Conservation (phyloP, 805 yeast genomes). For the Lipomyces sp. region DNA sequence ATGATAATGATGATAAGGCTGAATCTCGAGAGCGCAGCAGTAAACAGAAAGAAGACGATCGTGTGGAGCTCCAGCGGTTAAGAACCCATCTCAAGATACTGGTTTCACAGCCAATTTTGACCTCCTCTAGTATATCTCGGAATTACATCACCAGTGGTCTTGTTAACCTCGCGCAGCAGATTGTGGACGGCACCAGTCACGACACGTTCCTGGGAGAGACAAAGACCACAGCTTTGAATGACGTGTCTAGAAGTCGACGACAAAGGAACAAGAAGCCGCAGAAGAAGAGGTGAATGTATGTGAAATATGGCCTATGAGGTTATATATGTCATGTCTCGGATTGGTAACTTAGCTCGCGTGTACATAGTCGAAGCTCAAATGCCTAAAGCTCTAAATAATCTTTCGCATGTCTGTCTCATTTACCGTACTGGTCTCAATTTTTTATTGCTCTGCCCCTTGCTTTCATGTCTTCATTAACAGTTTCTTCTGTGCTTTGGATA, state of each 20-base stretch:
- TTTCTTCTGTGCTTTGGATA: not conserved
- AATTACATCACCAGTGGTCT: conserved; percentile 45
- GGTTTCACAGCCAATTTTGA: conserved; percentile 38
- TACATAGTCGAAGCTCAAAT: too few relatives aligned
- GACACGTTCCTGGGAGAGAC: conserved; percentile 70
- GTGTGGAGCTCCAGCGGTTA: conserved; percentile 25
- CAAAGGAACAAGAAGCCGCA: conserved; percentile 1
- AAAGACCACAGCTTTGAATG: conserved; percentile 69
- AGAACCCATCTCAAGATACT: conserved; percentile 40
- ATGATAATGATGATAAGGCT: not conserved
- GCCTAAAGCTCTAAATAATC: too few relatives aligned
- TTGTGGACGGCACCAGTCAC: conserved; percentile 71
- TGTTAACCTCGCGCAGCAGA: conserved; percentile 46
- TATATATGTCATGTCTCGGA: not conserved
- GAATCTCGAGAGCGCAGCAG: conserved; percentile 35
- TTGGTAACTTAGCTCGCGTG: not conserved
- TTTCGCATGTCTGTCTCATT: too few relatives aligned
- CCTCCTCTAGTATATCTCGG: conserved; percentile 39
- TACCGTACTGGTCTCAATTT: too few relatives aligned
- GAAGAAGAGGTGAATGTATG: not conserved
- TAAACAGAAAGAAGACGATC: conserved; percentile 17
- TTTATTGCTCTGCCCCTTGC: conserved; percentile 3
- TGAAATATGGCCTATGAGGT: not conserved
- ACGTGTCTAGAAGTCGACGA: conserved; percentile 49
- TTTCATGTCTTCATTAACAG: not conserved